phyloP scores from a whole-genome alignment of 345 rosid genomes.

The Triadica sebifera region DNA sequence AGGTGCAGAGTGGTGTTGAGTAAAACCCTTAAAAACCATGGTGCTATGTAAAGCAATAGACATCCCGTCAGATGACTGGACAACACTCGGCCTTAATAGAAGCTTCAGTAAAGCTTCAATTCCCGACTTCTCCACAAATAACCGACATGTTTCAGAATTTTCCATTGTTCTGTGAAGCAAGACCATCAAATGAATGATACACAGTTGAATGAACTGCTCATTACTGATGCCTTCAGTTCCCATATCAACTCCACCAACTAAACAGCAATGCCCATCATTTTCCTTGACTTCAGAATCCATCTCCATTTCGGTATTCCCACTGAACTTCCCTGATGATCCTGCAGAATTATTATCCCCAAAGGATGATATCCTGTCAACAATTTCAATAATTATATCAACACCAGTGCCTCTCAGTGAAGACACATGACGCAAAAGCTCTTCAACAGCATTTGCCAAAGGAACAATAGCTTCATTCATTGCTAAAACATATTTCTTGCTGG shows the following conservation, averaged over 20 bases:
- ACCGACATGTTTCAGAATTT: conserved; percentile 84
- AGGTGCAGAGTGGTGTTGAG: conserved; percentile 88
- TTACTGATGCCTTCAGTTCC: conserved; percentile 53
- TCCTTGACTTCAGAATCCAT: conserved; percentile 76
- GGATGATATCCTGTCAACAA: conserved; percentile 72
- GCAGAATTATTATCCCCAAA: conserved; percentile 46
- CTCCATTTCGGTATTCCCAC: conserved; percentile 73
- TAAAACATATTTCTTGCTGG: conserved; percentile 79
- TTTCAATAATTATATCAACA: conserved; percentile 88
- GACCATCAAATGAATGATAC: conserved; percentile 91
- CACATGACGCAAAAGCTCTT: conserved; percentile 94
- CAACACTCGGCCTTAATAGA: conserved; percentile 77
- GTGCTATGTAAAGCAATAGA: conserved; percentile 94
- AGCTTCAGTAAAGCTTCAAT: conserved; percentile 87
- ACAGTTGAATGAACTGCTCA: conserved; percentile 80
- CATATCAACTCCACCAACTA: conserved; percentile 46
- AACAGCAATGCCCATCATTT: conserved; percentile 41
- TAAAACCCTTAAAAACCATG: conserved; percentile 94
- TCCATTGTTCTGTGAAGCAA: conserved; percentile 93
- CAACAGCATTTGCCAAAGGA: conserved; percentile 92
- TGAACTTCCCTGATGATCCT: conserved; percentile 50
- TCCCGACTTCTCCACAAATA: conserved; percentile 95
- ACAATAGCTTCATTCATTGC: conserved; percentile 94
- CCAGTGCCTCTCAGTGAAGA: conserved; percentile 77
- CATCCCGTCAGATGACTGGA: conserved; percentile 93